Evolutionary conservation across 2,329 filamentous ascomycete genomes (phyloP), one percentile per base, ranked within the genome.

Genomic region (Mycosphaerella arachidis): DNA sequence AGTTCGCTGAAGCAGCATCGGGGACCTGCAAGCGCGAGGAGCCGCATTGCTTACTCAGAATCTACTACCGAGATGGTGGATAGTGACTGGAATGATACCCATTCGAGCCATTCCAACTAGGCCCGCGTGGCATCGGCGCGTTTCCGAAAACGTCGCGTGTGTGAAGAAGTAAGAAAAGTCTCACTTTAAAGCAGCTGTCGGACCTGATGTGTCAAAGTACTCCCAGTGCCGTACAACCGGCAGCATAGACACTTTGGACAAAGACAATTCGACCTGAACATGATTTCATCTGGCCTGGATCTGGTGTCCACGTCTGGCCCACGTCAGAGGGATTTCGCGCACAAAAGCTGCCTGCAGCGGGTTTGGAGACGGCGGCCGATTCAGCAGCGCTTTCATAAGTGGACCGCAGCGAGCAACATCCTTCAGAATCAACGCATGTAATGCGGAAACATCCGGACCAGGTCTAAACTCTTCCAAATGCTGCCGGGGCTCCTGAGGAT

Each of bases 71-170:
- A 24, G 7, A 53, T 16, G 12, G 48, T 29, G 48, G 31, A 52
- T 57, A 53, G 55, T 18, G 55, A 52, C 30, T 20, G 55, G n/a
- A 57, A 57, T 53, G 55, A 57, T 57, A 53, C 55, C 55, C 55
- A 40, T 29, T 43, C 13, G 1, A 43, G 2, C 55, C 55, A 40
- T 29, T 43, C 13, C 1, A 43, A 18, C 13, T n/a, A 9, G 40
- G 40, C 40, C 13, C 8, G 40, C 40, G 40, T 43, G 40, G 31
- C 31, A 35, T 35, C 31, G 12, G 31, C 31, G 5, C 31, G 31
- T 12, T 35, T 2, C 24, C 24, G 3, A 24, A 2, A 24, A 24
- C 24, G 24, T 24, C 24, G 24, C 24, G 24, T 24, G 24, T 24
- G 1, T 24, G 24, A 24, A 24, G 24, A 24, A 24, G 24, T 24